phyloP scores from a whole-genome alignment of 2,329 filamentous ascomycete species.

The Nemania bipapillata region DNA sequence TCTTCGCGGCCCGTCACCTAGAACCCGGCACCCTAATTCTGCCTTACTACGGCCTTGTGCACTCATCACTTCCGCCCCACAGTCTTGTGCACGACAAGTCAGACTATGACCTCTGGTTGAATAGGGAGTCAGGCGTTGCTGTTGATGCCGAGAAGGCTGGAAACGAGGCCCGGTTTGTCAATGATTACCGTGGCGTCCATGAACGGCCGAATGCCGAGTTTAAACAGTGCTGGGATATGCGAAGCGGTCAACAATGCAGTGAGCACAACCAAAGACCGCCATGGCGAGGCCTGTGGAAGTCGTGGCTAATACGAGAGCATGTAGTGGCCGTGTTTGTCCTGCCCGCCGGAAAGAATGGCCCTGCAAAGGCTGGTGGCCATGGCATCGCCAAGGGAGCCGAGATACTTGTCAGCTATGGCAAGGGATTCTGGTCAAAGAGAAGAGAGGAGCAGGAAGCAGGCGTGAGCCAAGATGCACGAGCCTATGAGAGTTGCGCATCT shows the following conservation, averaged over 20 bases:
- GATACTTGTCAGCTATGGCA: constrained; percentile 74
- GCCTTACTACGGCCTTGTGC: constrained; percentile 70
- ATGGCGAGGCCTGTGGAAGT: neutral
- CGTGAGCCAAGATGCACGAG: constrained; percentile 5
- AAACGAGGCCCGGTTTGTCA: constrained; percentile 74
- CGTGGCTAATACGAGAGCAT: constrained; percentile 16
- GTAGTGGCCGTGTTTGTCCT: constrained; percentile 59
- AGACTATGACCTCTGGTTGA: constrained; percentile 74
- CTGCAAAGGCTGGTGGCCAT: constrained; percentile 46
- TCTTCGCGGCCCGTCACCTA: constrained; percentile 68
- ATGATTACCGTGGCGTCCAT: constrained; percentile 71
- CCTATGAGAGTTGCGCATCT: neutral
- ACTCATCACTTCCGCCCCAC: constrained; percentile 54
- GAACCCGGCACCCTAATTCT: constrained; percentile 66
- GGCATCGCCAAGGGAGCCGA: constrained; percentile 69
- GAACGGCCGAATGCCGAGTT: constrained; percentile 69
- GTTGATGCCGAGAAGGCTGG: constrained; percentile 69
- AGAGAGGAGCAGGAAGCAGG: constrained; percentile 50
- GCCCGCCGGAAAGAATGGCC: constrained; percentile 55
- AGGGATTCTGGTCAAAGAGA: constrained; percentile 71
- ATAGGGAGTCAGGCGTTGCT: constrained; percentile 65
- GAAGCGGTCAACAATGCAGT: constrained; percentile 64
- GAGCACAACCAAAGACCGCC: constrained; percentile 42
- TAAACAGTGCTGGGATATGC: constrained; percentile 65
- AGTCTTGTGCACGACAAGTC: constrained; percentile 56